Percentiles rank a stretch among this genome's conserved stretches.
These are phyloP conservation scores for Tulasnella sp. DNA, from an alignment of 768 basidiomycete species.

Conservation along the genomic window DNA sequence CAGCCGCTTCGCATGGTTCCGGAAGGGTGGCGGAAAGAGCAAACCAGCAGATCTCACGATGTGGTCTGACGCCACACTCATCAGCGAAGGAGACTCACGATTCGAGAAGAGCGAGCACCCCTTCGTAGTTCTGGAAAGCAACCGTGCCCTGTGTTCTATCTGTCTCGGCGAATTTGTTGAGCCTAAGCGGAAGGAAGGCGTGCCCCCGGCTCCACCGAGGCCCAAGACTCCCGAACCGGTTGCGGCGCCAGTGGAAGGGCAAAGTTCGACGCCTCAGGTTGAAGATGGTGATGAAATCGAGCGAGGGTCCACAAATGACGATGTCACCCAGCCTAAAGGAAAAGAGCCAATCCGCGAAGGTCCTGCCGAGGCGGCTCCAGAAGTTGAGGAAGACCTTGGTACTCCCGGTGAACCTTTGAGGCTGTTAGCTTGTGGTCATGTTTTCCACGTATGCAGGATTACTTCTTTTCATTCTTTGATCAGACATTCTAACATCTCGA, in stretches of 20 bases:
- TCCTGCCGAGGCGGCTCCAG: constrained; percentile 30
- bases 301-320: constrained; percentile 36
- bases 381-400: constrained; percentile 36
- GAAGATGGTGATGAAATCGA: background rate
- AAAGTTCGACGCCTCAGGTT: background rate
- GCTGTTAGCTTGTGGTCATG: constrained; percentile 74
- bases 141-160: constrained; percentile 79
- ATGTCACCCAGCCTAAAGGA: constrained; percentile 35
- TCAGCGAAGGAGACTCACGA: constrained; percentile 60
- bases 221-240: background rate
- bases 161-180: constrained; percentile 83
- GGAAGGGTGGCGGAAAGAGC: background rate
- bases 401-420: constrained; percentile 60
- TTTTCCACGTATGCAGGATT: constrained; percentile 69
- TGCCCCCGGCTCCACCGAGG: background rate
- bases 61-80: constrained; percentile 2
- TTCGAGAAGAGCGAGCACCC: constrained; percentile 77
- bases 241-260: background rate
- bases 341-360: constrained; percentile 30
- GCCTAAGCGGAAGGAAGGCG: constrained; percentile 39
- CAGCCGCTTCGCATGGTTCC: background rate
- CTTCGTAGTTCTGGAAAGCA: constrained; percentile 75
- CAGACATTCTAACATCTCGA: constrained; percentile 27
- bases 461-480: constrained; percentile 7
- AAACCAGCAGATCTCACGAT: background rate